Evolutionary conservation across 768 basidiomycete genomes (phyloP), one percentile per base, ranked within the genome.

Genomic region (Boletales sp.): DNA sequence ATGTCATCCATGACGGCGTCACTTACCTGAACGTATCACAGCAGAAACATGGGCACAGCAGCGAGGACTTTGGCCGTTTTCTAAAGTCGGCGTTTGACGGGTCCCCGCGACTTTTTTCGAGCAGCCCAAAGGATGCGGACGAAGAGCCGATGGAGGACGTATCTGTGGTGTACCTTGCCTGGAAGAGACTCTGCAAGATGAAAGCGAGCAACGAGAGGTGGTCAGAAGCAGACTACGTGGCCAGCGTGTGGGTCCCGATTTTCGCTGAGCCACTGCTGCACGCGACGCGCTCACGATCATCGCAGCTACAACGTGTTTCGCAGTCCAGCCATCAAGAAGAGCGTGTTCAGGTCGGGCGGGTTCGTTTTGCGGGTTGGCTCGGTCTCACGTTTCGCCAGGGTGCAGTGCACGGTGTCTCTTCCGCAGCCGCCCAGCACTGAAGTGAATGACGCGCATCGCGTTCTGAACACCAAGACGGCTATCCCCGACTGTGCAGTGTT

Each of bases 221-320:
- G 66, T 78, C 76, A 3, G 80, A 82, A 54, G 77, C 79, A 1
- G 81, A 81, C 52, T 80, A 72, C 49, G 78, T 72, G 14, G 72
- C 74, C n/a, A 77, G 76, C 43, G 78, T 81, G 78, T 82, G 60
- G 43, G 78, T 63, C 48, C 44, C 13, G 18, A 31, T 39, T 9
- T 27, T 17, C 11, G 27, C 2, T 17, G 11, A 31, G 32, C 24
- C 8, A 6, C 39, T 40, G 37, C n/a, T 21, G 38, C 11, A 50
- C 29, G 10, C 8, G 24, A 15, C 11, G 21, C 43, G 7, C 19
- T 34, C n/a, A 40, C 15, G 18, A 41, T 17, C 19, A 15, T 21
- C 21, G 36, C 48, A 79, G 78, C 7, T 81, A 82, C 49, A 75
- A 78, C 48, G 59, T 73, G 19, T 67, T 82, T 38, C 76, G 81